phyloP scores from a whole-genome alignment of 2,329 filamentous ascomycete genomes.

The Exophiala bonariae region DNA sequence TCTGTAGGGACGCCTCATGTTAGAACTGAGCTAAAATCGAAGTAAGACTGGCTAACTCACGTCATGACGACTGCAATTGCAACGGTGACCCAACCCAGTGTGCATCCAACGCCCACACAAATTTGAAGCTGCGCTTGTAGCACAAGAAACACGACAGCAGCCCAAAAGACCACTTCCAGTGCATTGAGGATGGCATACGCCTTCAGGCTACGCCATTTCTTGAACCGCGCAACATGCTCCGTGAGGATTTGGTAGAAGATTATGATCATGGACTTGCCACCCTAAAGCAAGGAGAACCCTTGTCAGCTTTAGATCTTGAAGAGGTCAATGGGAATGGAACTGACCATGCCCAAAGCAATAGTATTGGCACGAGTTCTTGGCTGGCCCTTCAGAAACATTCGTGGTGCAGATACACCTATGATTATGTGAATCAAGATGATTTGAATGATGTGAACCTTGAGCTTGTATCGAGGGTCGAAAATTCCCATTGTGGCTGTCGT shows the following conservation, averaged over 20 bases:
- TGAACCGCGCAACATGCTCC: slow-evolving; percentile 4
- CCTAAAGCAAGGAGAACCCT: not conserved
- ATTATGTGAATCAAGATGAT: slow-evolving; percentile 8
- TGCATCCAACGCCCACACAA: slow-evolving; percentile 7
- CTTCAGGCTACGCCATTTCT: slow-evolving; percentile 1
- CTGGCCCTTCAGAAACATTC: slow-evolving; percentile 9
- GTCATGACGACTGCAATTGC: slow-evolving; percentile 3
- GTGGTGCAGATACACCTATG: slow-evolving; percentile 6
- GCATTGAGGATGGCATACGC: slow-evolving; percentile 12
- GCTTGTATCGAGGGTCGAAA: slow-evolving; percentile 8
- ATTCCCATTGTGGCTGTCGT: slow-evolving; percentile 9
- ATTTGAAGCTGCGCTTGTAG: slow-evolving; percentile 6
- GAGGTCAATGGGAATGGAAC: too few relatives aligned
- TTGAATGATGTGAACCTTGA: slow-evolving; percentile 12
- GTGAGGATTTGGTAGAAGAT: slow-evolving; percentile 11
- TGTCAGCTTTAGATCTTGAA: too few relatives aligned
- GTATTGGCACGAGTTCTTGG: slow-evolving; percentile 11
- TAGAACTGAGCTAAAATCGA: too few relatives aligned
- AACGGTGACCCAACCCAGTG: slow-evolving; percentile 4
- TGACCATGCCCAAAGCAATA: slow-evolving; percentile 12
- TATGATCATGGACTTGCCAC: slow-evolving; percentile 12
- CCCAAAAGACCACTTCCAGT: slow-evolving; percentile 8
- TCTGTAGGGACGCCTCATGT: too few relatives aligned
- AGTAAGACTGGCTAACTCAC: too few relatives aligned
- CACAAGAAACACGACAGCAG: slow-evolving; percentile 7